These are phyloP conservation scores for Elymus sibiricus DNA, from an alignment of 176 grass and related monocot species.

Conservation along the genomic window DNA sequence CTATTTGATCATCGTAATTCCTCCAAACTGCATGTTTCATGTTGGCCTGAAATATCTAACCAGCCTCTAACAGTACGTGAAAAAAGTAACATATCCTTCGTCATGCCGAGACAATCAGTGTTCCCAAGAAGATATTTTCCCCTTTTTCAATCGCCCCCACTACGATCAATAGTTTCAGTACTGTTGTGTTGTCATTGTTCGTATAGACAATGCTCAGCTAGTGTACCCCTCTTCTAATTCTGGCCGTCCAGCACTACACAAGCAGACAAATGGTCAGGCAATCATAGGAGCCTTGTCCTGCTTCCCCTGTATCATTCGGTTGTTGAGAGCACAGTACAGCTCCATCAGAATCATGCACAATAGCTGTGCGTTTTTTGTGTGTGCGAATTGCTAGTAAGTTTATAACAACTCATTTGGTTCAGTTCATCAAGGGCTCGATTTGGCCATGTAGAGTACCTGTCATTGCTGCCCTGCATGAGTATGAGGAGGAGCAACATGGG, in stretches of 20 bases:
- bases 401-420: neutral
- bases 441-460: neutral
- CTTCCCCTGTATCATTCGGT: neutral
- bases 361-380: neutral
- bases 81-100: neutral
- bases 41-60: neutral
- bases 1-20: too few relatives aligned
- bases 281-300: neutral
- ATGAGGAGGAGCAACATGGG: neutral
- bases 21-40: neutral
- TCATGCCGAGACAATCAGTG: neutral
- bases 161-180: neutral
- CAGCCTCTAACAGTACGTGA: neutral
- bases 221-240: neutral
- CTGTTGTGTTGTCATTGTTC: neutral
- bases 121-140: neutral
- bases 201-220: neutral
- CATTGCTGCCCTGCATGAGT: neutral
- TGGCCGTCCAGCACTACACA: neutral
- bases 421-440: neutral
- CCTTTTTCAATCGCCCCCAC: neutral
- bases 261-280: neutral
- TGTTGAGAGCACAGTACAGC: neutral
- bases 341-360: neutral
- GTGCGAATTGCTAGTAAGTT: neutral